Evolutionary conservation across 139 green algal genomes (phyloP), one percentile per base, ranked within the genome.

Genomic region (Chlorella sp.): DNA sequence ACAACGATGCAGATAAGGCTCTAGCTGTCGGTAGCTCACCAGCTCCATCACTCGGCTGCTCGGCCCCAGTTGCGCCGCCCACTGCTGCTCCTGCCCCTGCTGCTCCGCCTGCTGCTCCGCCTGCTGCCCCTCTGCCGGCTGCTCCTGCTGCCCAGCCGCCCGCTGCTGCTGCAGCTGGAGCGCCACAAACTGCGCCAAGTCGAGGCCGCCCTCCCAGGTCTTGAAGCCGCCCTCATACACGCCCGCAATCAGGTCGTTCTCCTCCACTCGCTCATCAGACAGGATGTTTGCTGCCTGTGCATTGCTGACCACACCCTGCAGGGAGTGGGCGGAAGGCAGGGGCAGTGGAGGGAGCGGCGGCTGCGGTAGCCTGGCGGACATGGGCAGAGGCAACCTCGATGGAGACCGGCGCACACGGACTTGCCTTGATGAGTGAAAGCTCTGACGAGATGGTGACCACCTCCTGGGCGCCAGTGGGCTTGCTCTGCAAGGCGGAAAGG

Each of bases 161-260:
- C 6, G 28, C 30, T 32, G n/a, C n/a, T 26, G 74, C 55, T 55
- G 32, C 63, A 63, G 90, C 25, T 86, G 57, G 21, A 84, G 38
- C 17, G 88, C 71, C n/a, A 98, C 55, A 57, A 88, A 93, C 15
- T 89, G 69, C 28, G 90, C 92, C 73, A 98, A 82, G 86, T 98
- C 96, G 2, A 95, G 38, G 15, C 90, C 86, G 38, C 96, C 94
- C 85, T 98, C 96, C 96, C 96, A 98, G 21, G 97, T 85, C 87
- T 98, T 98, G 91, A 98, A 98, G 56, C 96, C 96, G 12, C 96
- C 87, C 72, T 90, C 87, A 68, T 90, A 90, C 55, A 79, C 30
- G 21, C 87, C 87, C 15, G 86, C 83, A 32, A 90, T 73, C 38
- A 90, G n/a, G 60, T 90, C 87, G 23, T 75, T 87, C 11, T 64